A percentile compares a stretch with the other conserved stretches of the same genome.
Conservation (phyloP, 371 early-diverging fungal genomes). For the Basidiobolus heterosporus region DNA sequence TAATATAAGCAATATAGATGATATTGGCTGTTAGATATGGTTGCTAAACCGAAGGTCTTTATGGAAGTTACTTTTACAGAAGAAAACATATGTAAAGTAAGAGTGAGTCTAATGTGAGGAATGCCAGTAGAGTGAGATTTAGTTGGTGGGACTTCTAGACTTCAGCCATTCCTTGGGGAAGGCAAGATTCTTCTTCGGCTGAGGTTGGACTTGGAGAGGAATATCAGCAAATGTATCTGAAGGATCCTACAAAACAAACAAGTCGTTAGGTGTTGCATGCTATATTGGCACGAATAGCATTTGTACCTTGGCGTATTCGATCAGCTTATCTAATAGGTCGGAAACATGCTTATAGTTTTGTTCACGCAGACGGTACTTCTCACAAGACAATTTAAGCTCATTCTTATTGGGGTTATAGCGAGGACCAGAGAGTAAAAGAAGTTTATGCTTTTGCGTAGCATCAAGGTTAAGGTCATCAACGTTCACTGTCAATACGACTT, state of each 20-base stretch:
- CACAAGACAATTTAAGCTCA: conserved; percentile 35
- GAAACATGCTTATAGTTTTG: conserved; percentile 47
- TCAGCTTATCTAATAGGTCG: conserved; percentile 32
- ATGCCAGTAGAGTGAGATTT: too few relatives aligned
- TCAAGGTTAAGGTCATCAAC: conserved; percentile 26
- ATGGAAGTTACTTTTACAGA: background rate
- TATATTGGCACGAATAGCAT: background rate
- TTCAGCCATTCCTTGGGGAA: conserved; percentile 52
- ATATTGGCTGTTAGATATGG: too few relatives aligned
- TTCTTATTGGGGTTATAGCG: conserved; percentile 34
- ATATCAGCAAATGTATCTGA: conserved; percentile 37
- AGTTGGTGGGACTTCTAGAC: conserved; percentile 8
- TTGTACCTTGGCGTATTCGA: conserved; percentile 34
- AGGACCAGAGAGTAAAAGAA: conserved; percentile 36
- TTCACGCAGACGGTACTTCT: conserved; percentile 37
- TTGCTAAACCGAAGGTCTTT: too few relatives aligned
- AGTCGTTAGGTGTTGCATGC: background rate
- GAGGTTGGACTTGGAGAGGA: conserved; percentile 30
- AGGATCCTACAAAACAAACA: conserved; percentile 8
- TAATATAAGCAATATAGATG: too few relatives aligned
- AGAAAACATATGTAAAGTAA: background rate
- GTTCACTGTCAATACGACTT: conserved; percentile 37
- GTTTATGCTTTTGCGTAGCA: conserved; percentile 30
- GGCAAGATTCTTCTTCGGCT: conserved; percentile 27
- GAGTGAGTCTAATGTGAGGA: background rate